These are phyloP conservation scores for Camellia granthamiana DNA, from an alignment of 148 eudicot genomes.

Conservation along the genomic window DNA sequence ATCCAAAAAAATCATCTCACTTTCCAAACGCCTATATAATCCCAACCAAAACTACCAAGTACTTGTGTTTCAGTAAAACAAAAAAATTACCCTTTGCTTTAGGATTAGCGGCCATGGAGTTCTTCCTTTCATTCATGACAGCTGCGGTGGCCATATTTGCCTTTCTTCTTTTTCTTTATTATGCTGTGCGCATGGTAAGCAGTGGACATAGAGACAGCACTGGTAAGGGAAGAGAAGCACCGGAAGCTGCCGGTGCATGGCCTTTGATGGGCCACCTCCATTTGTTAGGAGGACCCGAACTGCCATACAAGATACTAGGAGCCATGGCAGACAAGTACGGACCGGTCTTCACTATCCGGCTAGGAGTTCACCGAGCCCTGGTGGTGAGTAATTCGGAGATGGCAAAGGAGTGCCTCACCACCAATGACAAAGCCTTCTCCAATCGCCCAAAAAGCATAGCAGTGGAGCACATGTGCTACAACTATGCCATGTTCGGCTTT, in stretches of 20 bases:
- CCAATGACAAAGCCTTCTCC: not conserved
- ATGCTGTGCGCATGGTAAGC: too few species aligned
- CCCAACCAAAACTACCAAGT: too few species aligned
- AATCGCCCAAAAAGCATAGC: constrained; percentile 10
- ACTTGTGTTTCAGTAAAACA: too few species aligned
- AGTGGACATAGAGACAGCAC: not conserved
- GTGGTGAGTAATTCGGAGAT: not conserved
- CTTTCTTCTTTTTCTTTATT: constrained; percentile 5
- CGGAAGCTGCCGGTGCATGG: constrained; percentile 13
- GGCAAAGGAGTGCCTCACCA: not conserved
- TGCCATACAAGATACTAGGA: not conserved
- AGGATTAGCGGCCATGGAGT: constrained; percentile 1
- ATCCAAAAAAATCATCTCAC: too few species aligned
- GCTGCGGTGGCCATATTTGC: not conserved
- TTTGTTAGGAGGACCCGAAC: not conserved
- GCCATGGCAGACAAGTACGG: constrained; percentile 11
- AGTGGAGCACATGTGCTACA: constrained; percentile 23
- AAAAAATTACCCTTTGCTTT: too few species aligned
- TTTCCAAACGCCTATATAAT: too few species aligned
- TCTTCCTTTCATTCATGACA: not conserved
- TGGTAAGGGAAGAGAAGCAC: not conserved
- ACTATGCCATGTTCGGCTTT: constrained; percentile 35
- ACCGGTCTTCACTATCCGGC: constrained; percentile 4
- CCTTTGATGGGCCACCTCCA: constrained; percentile 11
- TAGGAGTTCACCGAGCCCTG: constrained; percentile 6